phyloP scores from a whole-genome alignment of 345 rosid species.

The Dipteronia dyeriana region DNA sequence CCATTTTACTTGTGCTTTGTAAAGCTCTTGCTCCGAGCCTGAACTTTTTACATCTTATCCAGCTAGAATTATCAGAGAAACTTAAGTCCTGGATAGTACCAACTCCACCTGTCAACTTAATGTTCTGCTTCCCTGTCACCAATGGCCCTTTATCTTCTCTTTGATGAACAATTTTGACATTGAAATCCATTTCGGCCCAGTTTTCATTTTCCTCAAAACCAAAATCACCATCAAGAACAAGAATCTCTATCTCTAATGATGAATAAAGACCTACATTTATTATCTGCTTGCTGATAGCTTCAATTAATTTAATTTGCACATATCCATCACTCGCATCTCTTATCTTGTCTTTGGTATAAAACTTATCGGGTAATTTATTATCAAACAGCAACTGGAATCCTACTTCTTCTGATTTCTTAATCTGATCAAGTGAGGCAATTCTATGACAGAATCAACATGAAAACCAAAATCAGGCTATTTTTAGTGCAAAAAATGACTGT shows the following conservation, averaged over 20 bases:
- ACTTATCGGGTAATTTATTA: conserved; percentile 32
- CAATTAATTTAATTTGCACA: conserved; percentile 45
- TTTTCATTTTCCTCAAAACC: conserved; percentile 41
- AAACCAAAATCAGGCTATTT: neutral
- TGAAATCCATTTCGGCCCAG: conserved; percentile 51
- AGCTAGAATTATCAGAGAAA: conserved; percentile 27
- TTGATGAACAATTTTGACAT: conserved; percentile 44
- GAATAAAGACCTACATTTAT: conserved; percentile 31
- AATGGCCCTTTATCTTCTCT: conserved; percentile 70
- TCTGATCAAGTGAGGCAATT: conserved; percentile 27
- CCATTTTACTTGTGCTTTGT: conserved; percentile 24
- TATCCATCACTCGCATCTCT: conserved; percentile 45
- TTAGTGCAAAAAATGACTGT: neutral
- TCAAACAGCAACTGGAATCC: conserved; percentile 45
- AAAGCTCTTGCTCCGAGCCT: conserved; percentile 61
- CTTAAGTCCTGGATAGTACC: conserved; percentile 41
- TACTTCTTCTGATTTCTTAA: conserved; percentile 32
- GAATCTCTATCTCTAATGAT: conserved; percentile 44
- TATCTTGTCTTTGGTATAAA: conserved; percentile 63
- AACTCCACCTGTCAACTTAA: conserved; percentile 48
- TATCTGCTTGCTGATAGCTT: conserved; percentile 32
- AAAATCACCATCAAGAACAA: conserved; percentile 66
- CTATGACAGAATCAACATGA: conserved; percentile 10
- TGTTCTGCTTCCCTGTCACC: conserved; percentile 53
- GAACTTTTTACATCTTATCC: conserved; percentile 77